Evolutionary conservation across 768 basidiomycete species (phyloP).

Genomic region (Leccinum rimulosum): DNA sequence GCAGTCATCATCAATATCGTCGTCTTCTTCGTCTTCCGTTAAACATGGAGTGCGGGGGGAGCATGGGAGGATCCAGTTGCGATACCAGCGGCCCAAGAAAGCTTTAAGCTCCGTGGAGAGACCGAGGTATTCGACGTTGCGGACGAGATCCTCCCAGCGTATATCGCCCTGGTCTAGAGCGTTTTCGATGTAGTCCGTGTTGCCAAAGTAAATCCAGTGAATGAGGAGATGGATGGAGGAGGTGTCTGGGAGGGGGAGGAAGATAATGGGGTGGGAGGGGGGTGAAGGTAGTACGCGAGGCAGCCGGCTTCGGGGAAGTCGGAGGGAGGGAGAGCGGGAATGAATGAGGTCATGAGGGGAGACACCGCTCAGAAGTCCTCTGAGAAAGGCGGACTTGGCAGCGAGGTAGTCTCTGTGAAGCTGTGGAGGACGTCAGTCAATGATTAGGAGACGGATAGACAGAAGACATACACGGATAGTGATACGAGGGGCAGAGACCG

Average conservation of each 20-base stretch:
- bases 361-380: constrained; percentile 67
- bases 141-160: constrained; percentile 83
- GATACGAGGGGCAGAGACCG: constrained; percentile 53
- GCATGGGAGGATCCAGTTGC: constrained; percentile 52
- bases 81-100: constrained; percentile 75
- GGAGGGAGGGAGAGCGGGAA: constrained; percentile 13
- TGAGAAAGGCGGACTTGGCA: constrained; percentile 75
- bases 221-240: constrained; percentile 68
- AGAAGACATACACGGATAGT: constrained; percentile 53
- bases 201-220: constrained; percentile 83
- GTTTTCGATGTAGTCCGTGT: constrained; percentile 59
- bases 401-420: constrained; percentile 80
- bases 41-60: constrained; percentile 27
- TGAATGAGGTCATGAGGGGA: constrained; percentile 58
- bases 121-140: constrained; percentile 87
- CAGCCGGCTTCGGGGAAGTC: constrained; percentile 48
- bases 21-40: constrained; percentile 27
- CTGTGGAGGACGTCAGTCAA: constrained; percentile 35
- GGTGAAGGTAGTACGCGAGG: constrained; percentile 65
- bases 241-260: constrained; percentile 74
- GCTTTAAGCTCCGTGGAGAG: constrained; percentile 73
- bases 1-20: constrained; percentile 29
- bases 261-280: constrained; percentile 64
- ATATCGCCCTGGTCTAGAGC: constrained; percentile 63
- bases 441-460: neutral